Conservation (phyloP, 2,329 filamentous ascomycete genomes). For the Nothophoma quercina region DNA sequence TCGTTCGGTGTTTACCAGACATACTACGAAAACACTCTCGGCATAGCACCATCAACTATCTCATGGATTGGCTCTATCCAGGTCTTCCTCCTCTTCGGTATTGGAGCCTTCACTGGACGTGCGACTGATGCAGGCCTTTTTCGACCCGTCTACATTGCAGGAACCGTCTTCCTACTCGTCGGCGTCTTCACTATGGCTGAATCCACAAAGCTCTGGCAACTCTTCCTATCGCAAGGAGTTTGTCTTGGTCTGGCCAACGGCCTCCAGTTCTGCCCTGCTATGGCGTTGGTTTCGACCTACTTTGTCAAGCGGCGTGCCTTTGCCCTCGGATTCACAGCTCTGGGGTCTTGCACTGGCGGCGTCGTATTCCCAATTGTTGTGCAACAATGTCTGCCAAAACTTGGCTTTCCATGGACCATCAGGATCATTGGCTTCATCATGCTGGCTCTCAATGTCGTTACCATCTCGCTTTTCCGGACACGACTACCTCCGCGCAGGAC, state of each 20-base stretch:
- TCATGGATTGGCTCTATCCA: constrained; percentile 46
- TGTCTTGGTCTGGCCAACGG: constrained; percentile 62
- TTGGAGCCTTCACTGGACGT: constrained; percentile 41
- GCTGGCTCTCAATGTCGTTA: constrained; percentile 50
- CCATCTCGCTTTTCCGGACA: constrained; percentile 46
- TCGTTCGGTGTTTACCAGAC: constrained; percentile 66
- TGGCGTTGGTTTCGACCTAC: constrained; percentile 58
- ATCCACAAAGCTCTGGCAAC: constrained; percentile 42
- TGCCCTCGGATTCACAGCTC: constrained; percentile 38
- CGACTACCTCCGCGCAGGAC: constrained; percentile 51
- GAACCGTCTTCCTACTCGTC: constrained; percentile 43
- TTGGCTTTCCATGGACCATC: constrained; percentile 68
- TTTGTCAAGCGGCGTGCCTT: constrained; percentile 41
- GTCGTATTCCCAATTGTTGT: constrained; percentile 44
- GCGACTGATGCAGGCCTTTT: constrained; percentile 43
- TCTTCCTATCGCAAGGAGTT: constrained; percentile 59
- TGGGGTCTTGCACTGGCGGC: constrained; percentile 41
- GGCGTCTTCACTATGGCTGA: constrained; percentile 43
- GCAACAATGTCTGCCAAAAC: constrained; percentile 37
- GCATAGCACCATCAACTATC: constrained; percentile 44
- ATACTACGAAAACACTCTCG: constrained; percentile 56
- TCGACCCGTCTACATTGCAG: constrained; percentile 36
- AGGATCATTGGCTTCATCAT: constrained; percentile 68
- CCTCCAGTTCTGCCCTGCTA: constrained; percentile 64
- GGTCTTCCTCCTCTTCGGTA: constrained; percentile 42